Conservation (phyloP, 2,329 filamentous ascomycete genomes). For the Ophiosphaerella narmari region DNA sequence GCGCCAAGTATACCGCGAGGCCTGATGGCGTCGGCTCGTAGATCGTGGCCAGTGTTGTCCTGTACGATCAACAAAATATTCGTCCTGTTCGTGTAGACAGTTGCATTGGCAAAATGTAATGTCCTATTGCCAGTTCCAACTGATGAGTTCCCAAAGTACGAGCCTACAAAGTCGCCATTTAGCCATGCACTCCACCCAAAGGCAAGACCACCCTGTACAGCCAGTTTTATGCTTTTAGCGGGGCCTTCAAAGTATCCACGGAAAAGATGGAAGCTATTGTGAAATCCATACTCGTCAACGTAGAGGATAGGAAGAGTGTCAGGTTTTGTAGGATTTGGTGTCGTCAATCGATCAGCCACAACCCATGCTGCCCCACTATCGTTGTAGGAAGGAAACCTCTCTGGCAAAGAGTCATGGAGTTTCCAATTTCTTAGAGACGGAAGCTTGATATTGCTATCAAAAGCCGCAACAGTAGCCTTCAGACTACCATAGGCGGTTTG, state of each 20-base stretch:
- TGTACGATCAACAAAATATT: conserved; percentile 62
- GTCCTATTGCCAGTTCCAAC: conserved; percentile 42
- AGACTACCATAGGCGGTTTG: conserved; percentile 45
- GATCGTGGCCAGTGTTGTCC: conserved; percentile 65
- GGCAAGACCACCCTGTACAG: conserved; percentile 59
- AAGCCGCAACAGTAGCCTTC: conserved; percentile 33
- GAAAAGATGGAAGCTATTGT: conserved; percentile 49
- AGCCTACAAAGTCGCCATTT: conserved; percentile 62
- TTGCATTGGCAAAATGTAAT: conserved; percentile 58
- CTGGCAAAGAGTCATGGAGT: conserved; percentile 55
- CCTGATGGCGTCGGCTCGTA: conserved; percentile 54
- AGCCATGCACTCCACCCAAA: conserved; percentile 64
- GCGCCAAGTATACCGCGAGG: conserved; percentile 60
- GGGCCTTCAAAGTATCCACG: conserved; percentile 47
- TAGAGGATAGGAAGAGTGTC: conserved; percentile 48
- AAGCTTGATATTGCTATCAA: conserved; percentile 37
- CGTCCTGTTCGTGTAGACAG: conserved; percentile 43
- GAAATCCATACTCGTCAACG: conserved; percentile 50
- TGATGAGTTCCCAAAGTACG: conserved; percentile 57
- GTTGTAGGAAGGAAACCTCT: conserved; percentile 52
- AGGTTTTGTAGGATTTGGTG: conserved; percentile 46
- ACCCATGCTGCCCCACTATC: conserved; percentile 52
- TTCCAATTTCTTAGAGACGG: conserved; percentile 55
- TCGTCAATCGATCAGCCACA: conserved; percentile 42
- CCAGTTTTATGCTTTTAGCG: conserved; percentile 53